phyloP scores from a whole-genome alignment of 768 basidiomycete genomes.

The Agrocybe chaxingu region DNA sequence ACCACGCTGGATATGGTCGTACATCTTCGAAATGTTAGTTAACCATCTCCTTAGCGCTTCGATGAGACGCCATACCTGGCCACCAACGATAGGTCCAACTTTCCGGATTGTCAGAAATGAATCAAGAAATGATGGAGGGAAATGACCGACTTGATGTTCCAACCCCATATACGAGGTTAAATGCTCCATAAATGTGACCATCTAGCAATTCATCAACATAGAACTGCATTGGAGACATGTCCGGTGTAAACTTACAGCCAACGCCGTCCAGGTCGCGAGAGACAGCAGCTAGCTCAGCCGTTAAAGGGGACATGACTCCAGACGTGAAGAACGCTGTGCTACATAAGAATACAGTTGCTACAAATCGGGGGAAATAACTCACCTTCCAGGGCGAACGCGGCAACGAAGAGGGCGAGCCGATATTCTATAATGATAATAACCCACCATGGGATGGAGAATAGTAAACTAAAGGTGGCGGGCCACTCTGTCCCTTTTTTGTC shows the following conservation, averaged over 20 bases:
- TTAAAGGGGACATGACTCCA: conserved; percentile 58
- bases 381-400: conserved; percentile 54
- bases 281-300: conserved; percentile 63
- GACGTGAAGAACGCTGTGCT: conserved; percentile 58
- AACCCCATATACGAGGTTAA: conserved; percentile 68
- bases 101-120: background rate
- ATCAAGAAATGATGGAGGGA: background rate
- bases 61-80: conserved; percentile 42
- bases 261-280: conserved; percentile 56
- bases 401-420: conserved; percentile 46
- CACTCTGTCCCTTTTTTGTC: conserved; percentile 59
- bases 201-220: conserved; percentile 35
- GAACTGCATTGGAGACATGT: background rate
- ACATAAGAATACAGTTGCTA: too few relatives aligned
- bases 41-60: conserved; percentile 1
- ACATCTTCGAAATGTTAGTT: conserved; percentile 41
- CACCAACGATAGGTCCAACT: conserved; percentile 73
- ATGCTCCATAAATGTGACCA: conserved; percentile 72
- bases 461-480: conserved; percentile 43
- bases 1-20: conserved; percentile 49
- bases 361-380: conserved; percentile 11
- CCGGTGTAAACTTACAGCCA: conserved; percentile 49
- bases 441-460: conserved; percentile 65
- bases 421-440: conserved; percentile 44
- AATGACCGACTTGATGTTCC: conserved; percentile 52